Conservation (phyloP, 1,284 basidiomycete species). For the Inonotus hispidus region DNA sequence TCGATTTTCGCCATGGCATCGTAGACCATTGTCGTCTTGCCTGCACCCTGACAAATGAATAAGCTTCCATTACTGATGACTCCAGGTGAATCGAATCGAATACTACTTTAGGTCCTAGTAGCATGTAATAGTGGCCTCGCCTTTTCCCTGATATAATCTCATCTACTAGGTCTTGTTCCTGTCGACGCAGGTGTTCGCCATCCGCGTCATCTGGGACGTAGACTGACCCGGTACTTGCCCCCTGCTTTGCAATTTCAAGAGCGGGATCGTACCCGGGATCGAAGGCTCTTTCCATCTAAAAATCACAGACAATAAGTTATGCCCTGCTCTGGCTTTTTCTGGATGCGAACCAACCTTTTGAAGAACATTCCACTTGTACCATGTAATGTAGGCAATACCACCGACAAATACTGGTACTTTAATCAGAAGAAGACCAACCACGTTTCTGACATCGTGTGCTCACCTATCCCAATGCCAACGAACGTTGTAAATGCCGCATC, state of each 20-base stretch:
- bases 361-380: slow-evolving; percentile 80
- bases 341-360: slow-evolving; percentile 45
- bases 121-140: slow-evolving; percentile 67
- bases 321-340: neutral
- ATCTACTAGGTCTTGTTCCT: slow-evolving; percentile 74
- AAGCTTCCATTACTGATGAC: slow-evolving; percentile 1
- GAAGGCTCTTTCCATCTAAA: slow-evolving; percentile 61
- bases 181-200: slow-evolving; percentile 53
- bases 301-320: slow-evolving; percentile 9
- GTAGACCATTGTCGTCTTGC: slow-evolving; percentile 77
- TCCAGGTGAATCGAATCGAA: neutral
- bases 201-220: slow-evolving; percentile 34
- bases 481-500: slow-evolving; percentile 56
- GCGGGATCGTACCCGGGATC: slow-evolving; percentile 69
- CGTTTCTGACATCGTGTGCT: slow-evolving; percentile 22
- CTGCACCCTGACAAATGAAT: slow-evolving; percentile 40
- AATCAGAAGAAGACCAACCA: neutral
- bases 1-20: slow-evolving; percentile 71
- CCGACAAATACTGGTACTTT: slow-evolving; percentile 52
- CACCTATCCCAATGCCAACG: slow-evolving; percentile 56
- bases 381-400: slow-evolving; percentile 65
- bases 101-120: slow-evolving; percentile 69
- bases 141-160: slow-evolving; percentile 70
- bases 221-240: slow-evolving; percentile 28
- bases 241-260: slow-evolving; percentile 59